A percentile compares a stretch with the other conserved stretches of the same genome.
phyloP scores from a whole-genome alignment of 2,329 filamentous ascomycete species.

The Pseudogymnoascus sp. region DNA sequence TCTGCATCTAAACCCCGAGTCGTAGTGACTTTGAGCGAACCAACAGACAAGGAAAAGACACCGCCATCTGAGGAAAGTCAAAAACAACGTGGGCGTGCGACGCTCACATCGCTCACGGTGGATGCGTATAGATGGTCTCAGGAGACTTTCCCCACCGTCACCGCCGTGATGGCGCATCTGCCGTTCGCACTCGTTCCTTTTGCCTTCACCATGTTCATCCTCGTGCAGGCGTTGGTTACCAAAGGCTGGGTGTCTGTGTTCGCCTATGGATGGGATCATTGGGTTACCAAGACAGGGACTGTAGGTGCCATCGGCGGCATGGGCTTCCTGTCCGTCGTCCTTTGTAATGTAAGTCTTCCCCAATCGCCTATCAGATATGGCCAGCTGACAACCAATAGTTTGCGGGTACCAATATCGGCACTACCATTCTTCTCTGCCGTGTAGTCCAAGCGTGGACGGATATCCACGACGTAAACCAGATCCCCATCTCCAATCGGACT shows the following conservation, averaged over 20 bases:
- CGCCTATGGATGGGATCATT: slow-evolving; percentile 66
- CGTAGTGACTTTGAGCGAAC: slow-evolving; percentile 13
- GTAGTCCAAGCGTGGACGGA: slow-evolving; percentile 62
- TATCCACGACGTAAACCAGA: slow-evolving; percentile 44
- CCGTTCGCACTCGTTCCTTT: slow-evolving; percentile 65
- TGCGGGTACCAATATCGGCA: slow-evolving; percentile 70
- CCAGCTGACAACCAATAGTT: slow-evolving; percentile 43
- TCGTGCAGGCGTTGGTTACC: slow-evolving; percentile 65
- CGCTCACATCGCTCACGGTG: slow-evolving; percentile 43
- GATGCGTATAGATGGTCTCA: slow-evolving; percentile 51
- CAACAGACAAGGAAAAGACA: slow-evolving; percentile 19
- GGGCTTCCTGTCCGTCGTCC: slow-evolving; percentile 62
- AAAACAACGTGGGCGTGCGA: slow-evolving; percentile 30
- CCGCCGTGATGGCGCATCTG: slow-evolving; percentile 57
- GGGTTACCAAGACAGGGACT: slow-evolving; percentile 62
- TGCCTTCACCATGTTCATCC: slow-evolving; percentile 66
- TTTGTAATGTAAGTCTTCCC: slow-evolving; percentile 58
- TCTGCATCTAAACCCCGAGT: slow-evolving; percentile 8
- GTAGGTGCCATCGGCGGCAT: slow-evolving; percentile 64
- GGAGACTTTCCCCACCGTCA: slow-evolving; percentile 64
- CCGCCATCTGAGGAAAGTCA: slow-evolving; percentile 10
- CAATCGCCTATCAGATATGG: neutral
- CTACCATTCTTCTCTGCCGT: slow-evolving; percentile 64
- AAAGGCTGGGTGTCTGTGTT: slow-evolving; percentile 71
- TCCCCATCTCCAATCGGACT: slow-evolving; percentile 52